Conservation (phyloP, 257 asterid genomes). For the Fraxinus excelsior region DNA sequence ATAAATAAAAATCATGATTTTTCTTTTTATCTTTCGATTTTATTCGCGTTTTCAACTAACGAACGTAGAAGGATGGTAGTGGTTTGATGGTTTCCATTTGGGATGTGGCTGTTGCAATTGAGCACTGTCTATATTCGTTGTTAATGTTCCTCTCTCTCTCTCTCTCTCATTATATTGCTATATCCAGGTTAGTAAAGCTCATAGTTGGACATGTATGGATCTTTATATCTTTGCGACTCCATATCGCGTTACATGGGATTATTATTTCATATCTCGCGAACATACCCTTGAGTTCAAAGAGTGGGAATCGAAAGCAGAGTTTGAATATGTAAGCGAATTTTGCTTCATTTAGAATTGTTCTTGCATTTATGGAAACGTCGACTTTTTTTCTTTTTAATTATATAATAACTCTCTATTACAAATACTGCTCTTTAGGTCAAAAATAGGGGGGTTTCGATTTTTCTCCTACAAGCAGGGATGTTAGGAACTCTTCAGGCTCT, state of each 20-base stretch:
- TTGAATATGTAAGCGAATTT: constrained; percentile 65
- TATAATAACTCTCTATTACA: constrained; percentile 14
- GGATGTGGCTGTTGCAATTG: not conserved
- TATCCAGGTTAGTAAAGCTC: constrained; percentile 53
- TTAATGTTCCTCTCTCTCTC: not conserved
- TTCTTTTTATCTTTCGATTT: not conserved
- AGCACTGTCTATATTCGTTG: not conserved
- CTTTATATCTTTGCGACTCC: constrained; percentile 87
- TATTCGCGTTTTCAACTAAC: not conserved
- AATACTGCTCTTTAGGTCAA: constrained; percentile 47
- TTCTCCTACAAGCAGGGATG: constrained; percentile 88
- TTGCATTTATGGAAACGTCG: not conserved
- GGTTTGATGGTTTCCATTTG: not conserved
- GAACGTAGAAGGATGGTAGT: not conserved
- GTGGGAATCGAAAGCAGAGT: constrained; percentile 82
- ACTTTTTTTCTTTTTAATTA: not conserved
- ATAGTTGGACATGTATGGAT: constrained; percentile 94
- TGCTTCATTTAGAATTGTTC: not conserved
- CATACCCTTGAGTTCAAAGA: constrained; percentile 74
- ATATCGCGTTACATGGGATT: constrained; percentile 85
- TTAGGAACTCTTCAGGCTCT: constrained; percentile 73
- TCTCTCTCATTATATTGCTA: not conserved
- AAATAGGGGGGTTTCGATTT: constrained; percentile 68
- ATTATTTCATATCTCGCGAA: constrained; percentile 69
- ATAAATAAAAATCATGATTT: not conserved